Evolutionary conservation across 164 flowering plant species (phyloP).

Genomic region (grape (Vitis vinifera)): ASM3070453v1 NC_081806.1:5080501-5081000

Average conservation of each 20-base stretch:
- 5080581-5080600: no score
- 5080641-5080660: no score
- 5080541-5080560: neutral
- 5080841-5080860: neutral
- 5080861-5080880: neutral
- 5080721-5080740: no score
- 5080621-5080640: no score
- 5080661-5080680: no score
- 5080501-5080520: slow-evolving; percentile 18
- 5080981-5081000: slow-evolving; percentile 2
- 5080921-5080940: slow-evolving; percentile 14
- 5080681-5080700: no score
- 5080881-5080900: slow-evolving; percentile 17
- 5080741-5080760: no score
- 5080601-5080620: no score
- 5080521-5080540: slow-evolving; percentile 2
- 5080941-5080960: slow-evolving; percentile 34
- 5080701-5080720: no score
- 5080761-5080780: neutral
- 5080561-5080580: neutral
- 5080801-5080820: neutral
- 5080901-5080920: slow-evolving; percentile 9
- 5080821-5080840: no score
- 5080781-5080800: neutral
- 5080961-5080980: slow-evolving; percentile 10